Percentiles rank a stretch among this genome's conserved stretches.
These are phyloP conservation scores for Paramecium octaurelia DNA, from an alignment of 73 alveolate genomes.

Conservation along the genomic window DNA sequence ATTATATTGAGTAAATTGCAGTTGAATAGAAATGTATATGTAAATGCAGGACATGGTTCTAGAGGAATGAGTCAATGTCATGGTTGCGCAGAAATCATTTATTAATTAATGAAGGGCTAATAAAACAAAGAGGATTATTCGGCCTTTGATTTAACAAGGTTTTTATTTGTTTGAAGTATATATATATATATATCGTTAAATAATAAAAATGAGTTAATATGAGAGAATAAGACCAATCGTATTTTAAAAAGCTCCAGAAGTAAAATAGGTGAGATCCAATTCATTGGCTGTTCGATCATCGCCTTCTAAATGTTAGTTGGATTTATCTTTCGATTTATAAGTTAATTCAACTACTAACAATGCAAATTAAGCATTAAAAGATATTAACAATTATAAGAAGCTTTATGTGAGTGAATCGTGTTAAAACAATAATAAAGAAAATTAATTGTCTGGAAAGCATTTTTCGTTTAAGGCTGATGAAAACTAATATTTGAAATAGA, in stretches of 20 bases:
- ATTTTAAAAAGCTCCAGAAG: slow-evolving; percentile 9
- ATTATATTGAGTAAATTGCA: not conserved
- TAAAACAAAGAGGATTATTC: not conserved
- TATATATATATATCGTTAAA: not conserved
- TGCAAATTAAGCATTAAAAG: not conserved
- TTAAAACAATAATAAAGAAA: slow-evolving; percentile 1
- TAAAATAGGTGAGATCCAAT: slow-evolving; percentile 13
- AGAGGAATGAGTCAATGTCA: slow-evolving; percentile 37
- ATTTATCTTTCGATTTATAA: not conserved
- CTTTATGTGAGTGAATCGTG: slow-evolving; percentile 19
- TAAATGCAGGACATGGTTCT: slow-evolving; percentile 31
- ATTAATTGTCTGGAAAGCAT: not conserved
- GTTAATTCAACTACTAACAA: not conserved
- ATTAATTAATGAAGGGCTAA: not conserved
- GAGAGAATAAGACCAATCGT: slow-evolving; percentile 28
- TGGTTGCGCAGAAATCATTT: slow-evolving; percentile 20
- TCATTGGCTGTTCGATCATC: slow-evolving; percentile 31
- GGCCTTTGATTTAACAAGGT: not conserved
- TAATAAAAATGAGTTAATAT: slow-evolving; percentile 1
- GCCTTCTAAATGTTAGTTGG: not conserved
- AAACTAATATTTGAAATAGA: not conserved
- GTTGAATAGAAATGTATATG: not conserved
- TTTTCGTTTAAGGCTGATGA: slow-evolving; percentile 8
- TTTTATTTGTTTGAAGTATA: not conserved
- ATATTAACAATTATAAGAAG: not conserved